These are phyloP conservation scores for Candolleomyces aberdarensis DNA, from an alignment of 768 basidiomycete species.

Conservation along the genomic window DNA sequence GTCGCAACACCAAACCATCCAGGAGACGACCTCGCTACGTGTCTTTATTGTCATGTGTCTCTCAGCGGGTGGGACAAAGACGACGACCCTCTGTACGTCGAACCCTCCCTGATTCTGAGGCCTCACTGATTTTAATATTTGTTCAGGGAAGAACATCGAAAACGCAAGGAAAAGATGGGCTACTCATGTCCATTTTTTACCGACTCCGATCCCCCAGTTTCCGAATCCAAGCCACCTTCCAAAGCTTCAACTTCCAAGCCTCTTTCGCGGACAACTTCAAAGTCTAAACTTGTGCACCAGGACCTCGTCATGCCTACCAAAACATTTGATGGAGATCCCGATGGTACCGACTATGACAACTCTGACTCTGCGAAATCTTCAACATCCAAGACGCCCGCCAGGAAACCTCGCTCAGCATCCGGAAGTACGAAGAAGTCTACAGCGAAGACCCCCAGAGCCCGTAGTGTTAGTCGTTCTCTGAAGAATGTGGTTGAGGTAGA, in stretches of 20 bases:
- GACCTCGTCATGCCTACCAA: conserved; percentile 38
- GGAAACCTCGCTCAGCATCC: conserved; percentile 3
- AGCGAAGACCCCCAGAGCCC: conserved; percentile 23
- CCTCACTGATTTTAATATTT: background rate
- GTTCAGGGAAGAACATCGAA: conserved; percentile 70
- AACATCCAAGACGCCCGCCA: conserved; percentile 3
- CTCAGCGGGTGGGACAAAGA: conserved; percentile 85
- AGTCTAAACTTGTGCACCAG: conserved; percentile 14
- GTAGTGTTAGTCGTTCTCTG: conserved; percentile 15
- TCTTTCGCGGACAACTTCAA: conserved; percentile 16
- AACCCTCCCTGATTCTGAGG: background rate
- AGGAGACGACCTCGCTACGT: conserved; percentile 79
- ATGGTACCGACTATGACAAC: conserved; percentile 22
- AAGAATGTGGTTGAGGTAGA: conserved; percentile 11
- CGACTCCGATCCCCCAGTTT: conserved; percentile 9
- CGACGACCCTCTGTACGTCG: conserved; percentile 81
- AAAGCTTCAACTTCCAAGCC: conserved; percentile 28
- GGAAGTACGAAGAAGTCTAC: background rate
- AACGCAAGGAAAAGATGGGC: conserved; percentile 52
- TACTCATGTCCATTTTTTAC: conserved; percentile 41
- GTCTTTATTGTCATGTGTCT: conserved; percentile 78
- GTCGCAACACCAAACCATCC: conserved; percentile 66
- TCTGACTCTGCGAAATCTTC: conserved; percentile 11
- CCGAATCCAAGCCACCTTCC: conserved; percentile 20
- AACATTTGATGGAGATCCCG: conserved; percentile 35